Evolutionary conservation across 768 basidiomycete genomes (phyloP), one percentile per base, ranked within the genome.

Genomic region (Kwoniella shandongensis): DNA sequence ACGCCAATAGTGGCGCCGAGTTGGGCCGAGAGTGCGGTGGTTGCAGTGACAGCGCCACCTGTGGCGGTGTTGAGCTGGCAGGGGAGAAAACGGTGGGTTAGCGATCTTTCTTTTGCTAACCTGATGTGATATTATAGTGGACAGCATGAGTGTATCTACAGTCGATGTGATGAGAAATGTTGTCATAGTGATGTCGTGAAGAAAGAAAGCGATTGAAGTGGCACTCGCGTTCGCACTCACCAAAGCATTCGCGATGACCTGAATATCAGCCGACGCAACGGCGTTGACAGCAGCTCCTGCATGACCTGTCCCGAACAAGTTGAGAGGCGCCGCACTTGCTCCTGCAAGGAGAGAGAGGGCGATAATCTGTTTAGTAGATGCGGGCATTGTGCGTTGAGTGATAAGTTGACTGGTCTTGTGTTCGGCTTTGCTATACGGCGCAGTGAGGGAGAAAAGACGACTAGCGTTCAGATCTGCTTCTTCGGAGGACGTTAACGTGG

Each of bases 281-380:
- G 29, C 54, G n/a, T 22, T 35, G 49, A 40, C 49, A 6, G 54
- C 39, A 38, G 54, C 38, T 25, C 56, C 55, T 32, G n/a, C n/a
- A n/a, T n/a, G n/a, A n/a, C 32, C 32, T 32, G 7, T 13, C 13
- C 32, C 32, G 23, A 57, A 45, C 29, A 58, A 32, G 49, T 50
- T 51, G 29, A 58, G 42, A 3, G 56, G 56, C 15, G 56, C 56
- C 18, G 56, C 56, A 7, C 48, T 32, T 7, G 56, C 49, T 45
- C 56, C 56, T 48, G 56, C 56, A 29, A 58, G 40, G 32, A 58
- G 56, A 35, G 56, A 58, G 23, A 58, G 48, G 29, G 56, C 56
- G 44, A 58, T 44, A 44, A 58, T 51, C 40, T 42, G 17, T 25
- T 50, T 44, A 29, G 25, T 44, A 22, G 56, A 51, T 26, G 56